Conservation (phyloP, 192 early-diverging fungal genomes). For the Podila epicladia region DNA sequence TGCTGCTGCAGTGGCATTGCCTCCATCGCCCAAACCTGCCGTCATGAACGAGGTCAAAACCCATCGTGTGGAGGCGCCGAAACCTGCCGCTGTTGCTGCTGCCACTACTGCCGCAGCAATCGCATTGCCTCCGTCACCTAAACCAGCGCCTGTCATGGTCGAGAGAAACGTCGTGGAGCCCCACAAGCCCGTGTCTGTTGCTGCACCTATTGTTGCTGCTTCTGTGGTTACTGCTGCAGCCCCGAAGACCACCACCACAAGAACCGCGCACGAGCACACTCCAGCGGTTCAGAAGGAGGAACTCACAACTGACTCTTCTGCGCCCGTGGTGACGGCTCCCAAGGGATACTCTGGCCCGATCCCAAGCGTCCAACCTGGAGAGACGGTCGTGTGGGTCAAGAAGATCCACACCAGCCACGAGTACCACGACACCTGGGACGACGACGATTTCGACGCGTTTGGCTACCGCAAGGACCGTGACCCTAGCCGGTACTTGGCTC, state of each 20-base stretch:
- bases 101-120: neutral
- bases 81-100: neutral
- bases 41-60: neutral
- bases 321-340: neutral
- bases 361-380: neutral
- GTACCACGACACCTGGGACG: slow-evolving; percentile 25
- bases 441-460: slow-evolving; percentile 7
- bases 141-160: slow-evolving; percentile 1
- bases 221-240: neutral
- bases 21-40: neutral
- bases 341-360: slow-evolving; percentile 1
- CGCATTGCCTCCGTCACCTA: neutral
- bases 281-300: neutral
- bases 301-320: neutral
- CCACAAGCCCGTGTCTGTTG: neutral
- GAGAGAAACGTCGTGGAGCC: neutral
- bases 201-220: neutral
- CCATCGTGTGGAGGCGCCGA: neutral
- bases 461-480: slow-evolving; percentile 1
- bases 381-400: slow-evolving; percentile 30
- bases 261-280: neutral
- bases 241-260: no score
- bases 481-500: neutral
- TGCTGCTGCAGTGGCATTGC: neutral
- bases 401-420: slow-evolving; percentile 18